phyloP scores from a whole-genome alignment of 441 rosid species.

The Gossypium lobatum region DNA sequence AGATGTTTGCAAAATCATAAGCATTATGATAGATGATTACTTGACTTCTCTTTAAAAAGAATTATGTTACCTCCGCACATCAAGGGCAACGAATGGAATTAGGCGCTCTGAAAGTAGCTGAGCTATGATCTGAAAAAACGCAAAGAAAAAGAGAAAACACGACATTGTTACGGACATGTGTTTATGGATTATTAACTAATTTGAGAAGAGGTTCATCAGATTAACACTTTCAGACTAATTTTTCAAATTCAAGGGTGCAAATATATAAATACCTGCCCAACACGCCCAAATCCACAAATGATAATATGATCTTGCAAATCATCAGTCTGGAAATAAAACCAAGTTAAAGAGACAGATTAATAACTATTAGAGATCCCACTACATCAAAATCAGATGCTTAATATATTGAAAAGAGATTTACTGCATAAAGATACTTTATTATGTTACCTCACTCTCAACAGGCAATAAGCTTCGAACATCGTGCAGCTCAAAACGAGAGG shows the following conservation, averaged over 20 bases:
- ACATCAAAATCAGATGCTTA: background rate
- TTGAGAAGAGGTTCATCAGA: conserved; percentile 8
- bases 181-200: background rate
- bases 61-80: conserved; percentile 76
- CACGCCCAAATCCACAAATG: conserved; percentile 95
- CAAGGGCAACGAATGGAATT: conserved; percentile 97
- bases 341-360: conserved; percentile 19
- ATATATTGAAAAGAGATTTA: background rate
- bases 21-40: background rate
- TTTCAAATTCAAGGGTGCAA: background rate
- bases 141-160: background rate
- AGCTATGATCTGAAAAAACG: conserved; percentile 71
- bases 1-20: conserved; percentile 4
- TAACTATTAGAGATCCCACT: background rate
- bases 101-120: conserved; percentile 97
- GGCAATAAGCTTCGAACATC: conserved; percentile 93
- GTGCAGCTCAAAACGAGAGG: conserved; percentile 86
- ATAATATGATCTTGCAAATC: conserved; percentile 95
- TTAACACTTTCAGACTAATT: background rate
- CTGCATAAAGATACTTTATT: background rate
- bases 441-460: conserved; percentile 84
- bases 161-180: conserved; percentile 4
- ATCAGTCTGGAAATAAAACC: conserved; percentile 64
- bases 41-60: background rate
- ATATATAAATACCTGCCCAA: conserved; percentile 70